Conservation (phyloP, 106 monocot genomes). For the Allium fistulosum region DNA sequence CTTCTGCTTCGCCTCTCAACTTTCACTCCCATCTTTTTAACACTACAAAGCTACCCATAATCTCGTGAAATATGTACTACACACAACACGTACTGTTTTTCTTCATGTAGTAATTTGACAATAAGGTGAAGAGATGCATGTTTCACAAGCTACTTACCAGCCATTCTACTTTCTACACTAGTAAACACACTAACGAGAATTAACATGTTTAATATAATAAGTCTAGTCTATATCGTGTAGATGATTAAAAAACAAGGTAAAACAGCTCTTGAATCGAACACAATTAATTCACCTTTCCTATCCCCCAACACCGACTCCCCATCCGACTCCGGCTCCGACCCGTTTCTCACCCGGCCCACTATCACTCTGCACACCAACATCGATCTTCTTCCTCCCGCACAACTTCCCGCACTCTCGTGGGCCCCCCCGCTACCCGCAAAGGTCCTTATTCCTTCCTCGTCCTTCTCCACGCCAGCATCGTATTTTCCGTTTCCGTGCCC, state of each 20-base stretch:
- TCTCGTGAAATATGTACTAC: too few relatives aligned
- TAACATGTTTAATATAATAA: too few relatives aligned
- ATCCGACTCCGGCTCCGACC: slow-evolving; percentile 28
- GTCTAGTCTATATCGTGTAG: slow-evolving; percentile 21
- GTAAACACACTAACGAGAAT: too few relatives aligned
- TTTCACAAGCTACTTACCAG: too few relatives aligned
- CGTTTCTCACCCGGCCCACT: slow-evolving; percentile 49
- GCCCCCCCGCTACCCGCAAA: slow-evolving; percentile 63
- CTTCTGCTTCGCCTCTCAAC: too few relatives aligned
- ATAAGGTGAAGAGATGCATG: too few relatives aligned
- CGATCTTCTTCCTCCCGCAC: slow-evolving; percentile 12
- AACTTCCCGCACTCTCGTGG: slow-evolving; percentile 34
- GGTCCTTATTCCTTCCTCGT: slow-evolving; percentile 29
- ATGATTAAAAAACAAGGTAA: slow-evolving; percentile 65
- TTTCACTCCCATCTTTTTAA: too few relatives aligned
- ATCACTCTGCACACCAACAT: slow-evolving; percentile 80
- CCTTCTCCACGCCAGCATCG: slow-evolving; percentile 17
- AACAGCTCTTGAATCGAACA: slow-evolving; percentile 38
- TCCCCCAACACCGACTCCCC: slow-evolving; percentile 27
- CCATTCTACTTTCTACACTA: too few relatives aligned
- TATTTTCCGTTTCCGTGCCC: slow-evolving; percentile 10
- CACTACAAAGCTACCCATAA: too few relatives aligned
- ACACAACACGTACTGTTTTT: too few relatives aligned
- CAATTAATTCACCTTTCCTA: slow-evolving; percentile 44
- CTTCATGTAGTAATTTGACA: too few relatives aligned